Conservation (phyloP, 768 basidiomycete genomes). For the Boletus pseudopeckii region DNA sequence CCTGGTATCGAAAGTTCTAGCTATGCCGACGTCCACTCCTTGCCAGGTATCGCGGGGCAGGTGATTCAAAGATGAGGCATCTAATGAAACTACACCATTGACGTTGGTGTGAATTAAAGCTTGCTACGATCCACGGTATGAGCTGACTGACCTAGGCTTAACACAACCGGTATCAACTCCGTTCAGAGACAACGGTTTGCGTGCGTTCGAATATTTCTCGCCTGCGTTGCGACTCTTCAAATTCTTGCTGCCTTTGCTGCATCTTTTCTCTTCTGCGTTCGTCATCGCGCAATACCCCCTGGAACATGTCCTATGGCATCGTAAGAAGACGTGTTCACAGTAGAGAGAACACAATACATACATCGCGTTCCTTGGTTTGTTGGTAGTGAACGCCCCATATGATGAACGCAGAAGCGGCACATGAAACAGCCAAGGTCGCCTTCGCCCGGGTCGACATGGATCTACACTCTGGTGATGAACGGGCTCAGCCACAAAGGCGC, state of each 20-base stretch:
- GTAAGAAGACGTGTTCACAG: constrained; percentile 7
- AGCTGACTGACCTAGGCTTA: not conserved
- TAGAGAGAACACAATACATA: constrained; percentile 26
- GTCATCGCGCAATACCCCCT: constrained; percentile 87
- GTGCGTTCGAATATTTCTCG: constrained; percentile 63
- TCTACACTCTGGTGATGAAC: not conserved
- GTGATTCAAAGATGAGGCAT: not conserved
- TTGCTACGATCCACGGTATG: no score
- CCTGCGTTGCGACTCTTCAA: constrained; percentile 59
- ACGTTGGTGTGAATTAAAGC: not conserved
- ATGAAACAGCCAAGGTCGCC: constrained; percentile 64
- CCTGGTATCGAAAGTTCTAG: constrained; percentile 2
- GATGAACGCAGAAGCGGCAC: constrained; percentile 60
- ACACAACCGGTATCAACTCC: not conserved
- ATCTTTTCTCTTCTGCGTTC: constrained; percentile 72
- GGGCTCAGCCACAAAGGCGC: constrained; percentile 17
- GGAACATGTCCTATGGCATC: constrained; percentile 73
- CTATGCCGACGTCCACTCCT: not conserved
- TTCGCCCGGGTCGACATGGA: constrained; percentile 69
- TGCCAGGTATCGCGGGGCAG: not conserved
- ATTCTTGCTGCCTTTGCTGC: constrained; percentile 59
- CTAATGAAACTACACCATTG: not conserved
- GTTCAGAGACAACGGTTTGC: constrained; percentile 33
- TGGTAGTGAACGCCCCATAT: constrained; percentile 90
- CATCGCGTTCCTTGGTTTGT: constrained; percentile 80